Conservation (phyloP, 805 yeast species). For the Osmozyma mogii region DNA sequence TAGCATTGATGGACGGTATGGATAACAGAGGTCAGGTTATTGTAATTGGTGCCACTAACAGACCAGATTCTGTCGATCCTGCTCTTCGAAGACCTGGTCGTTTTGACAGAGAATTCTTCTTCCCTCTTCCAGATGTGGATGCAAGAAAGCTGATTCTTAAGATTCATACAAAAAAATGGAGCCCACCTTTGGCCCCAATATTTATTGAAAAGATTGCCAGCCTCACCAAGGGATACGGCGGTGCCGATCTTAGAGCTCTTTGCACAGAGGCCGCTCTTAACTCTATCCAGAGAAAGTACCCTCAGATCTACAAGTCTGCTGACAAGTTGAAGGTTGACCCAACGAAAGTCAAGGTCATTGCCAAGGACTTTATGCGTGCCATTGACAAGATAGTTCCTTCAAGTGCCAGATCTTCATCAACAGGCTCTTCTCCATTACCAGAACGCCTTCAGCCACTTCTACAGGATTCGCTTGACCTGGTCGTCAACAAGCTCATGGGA, state of each 20-base stretch:
- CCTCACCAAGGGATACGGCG: slow-evolving; percentile 93
- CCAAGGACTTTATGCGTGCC: slow-evolving; percentile 81
- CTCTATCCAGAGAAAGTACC: slow-evolving; percentile 85
- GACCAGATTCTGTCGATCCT: slow-evolving; percentile 98
- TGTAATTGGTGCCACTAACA: slow-evolving; percentile 94
- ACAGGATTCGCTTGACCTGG: slow-evolving; percentile 37
- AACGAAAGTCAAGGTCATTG: slow-evolving; percentile 57
- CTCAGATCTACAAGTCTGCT: slow-evolving; percentile 77
- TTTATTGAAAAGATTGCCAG: slow-evolving; percentile 65
- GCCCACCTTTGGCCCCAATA: slow-evolving; percentile 52
- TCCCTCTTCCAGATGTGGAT: slow-evolving; percentile 79
- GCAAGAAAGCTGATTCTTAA: slow-evolving; percentile 73
- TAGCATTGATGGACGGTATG: slow-evolving; percentile 99
- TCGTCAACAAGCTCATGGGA: slow-evolving; percentile 41
- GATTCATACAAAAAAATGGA: slow-evolving; percentile 89
- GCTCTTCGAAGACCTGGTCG: slow-evolving; percentile 96
- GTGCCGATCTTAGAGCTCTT: slow-evolving; percentile 90
- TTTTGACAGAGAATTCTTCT: slow-evolving; percentile 93
- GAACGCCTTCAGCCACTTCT: slow-evolving; percentile 60
- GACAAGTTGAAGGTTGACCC: slow-evolving; percentile 74
- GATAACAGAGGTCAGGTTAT: slow-evolving; percentile 97
- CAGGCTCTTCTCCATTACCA: slow-evolving; percentile 73
- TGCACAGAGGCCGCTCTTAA: slow-evolving; percentile 94
- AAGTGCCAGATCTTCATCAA: slow-evolving; percentile 75
- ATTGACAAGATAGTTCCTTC: slow-evolving; percentile 86